Base-by-base conservation (phyloP, 768 basidiomycete genomes). In the Tricholoma flavovirens region DNA sequence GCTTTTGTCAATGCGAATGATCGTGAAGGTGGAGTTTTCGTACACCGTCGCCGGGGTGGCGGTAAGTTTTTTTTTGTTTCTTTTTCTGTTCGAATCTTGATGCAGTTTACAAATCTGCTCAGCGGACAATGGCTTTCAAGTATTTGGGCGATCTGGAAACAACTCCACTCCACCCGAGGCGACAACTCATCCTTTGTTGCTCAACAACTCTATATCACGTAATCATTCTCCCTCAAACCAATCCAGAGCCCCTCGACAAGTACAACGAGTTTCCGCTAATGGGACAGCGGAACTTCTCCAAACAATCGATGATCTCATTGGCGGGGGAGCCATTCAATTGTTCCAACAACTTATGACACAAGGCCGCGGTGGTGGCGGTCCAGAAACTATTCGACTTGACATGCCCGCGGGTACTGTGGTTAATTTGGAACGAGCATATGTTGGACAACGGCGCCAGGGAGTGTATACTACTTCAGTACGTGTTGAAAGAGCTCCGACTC, bases 331-430 rank as follows among this genome's bases (percentile, higher is more conserved):
- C 7, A 78, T 87, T 15, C 92, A 94, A 63, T 75, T 94, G 24
- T 81, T 97, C 62, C 88, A 94, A 54, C 88, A 93, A 48, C 79
- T 96, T 46, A 81, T 95, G 62, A 76, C 81, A 49, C 83, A 83
- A 49, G 75, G 82, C 24, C 76, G 78, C 15, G 77, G 76, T 14
- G 78, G 77, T 42, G 79, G 75, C 32, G 77, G 71, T 21, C 71
- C 80, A 5, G 88, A 90, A 62, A 81, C 84, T 14, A 86, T 94
- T 64, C 83, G 87, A 38, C 80, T 95, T 33, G 89, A 92, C 63
- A 80, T 93, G 32, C 83, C 88, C 42, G 77, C 85, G 4, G 83
- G 82, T 42, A 73, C 83, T 15, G 70, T 88, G 35, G 77, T 83
- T 19, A 81, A 84, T 55, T 67, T 88, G 36, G 82, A 84, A 38